A percentile compares a stretch with the other conserved stretches of the same genome.
Conservation (phyloP, 345 rosid species). For the Orychophragmus violaceus region DNA sequence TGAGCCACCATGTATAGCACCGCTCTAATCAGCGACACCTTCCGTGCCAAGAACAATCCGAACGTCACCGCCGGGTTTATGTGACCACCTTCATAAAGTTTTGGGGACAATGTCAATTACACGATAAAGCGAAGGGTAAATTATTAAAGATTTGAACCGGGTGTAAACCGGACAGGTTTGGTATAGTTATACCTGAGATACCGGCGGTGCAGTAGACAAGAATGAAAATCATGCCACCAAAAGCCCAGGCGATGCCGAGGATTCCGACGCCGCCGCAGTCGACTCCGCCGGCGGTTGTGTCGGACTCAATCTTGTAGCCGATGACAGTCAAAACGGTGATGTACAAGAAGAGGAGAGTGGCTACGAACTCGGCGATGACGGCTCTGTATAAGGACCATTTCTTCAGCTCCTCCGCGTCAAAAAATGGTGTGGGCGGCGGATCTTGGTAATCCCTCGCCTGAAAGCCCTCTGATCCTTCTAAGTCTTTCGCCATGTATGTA, state of each 20-base stretch:
- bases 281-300: neutral
- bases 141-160: neutral
- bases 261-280: conserved; percentile 67
- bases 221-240: conserved; percentile 77
- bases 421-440: conserved; percentile 22
- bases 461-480: conserved; percentile 33
- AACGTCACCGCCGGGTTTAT: conserved; percentile 90
- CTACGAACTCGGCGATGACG: conserved; percentile 29
- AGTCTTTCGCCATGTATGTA: conserved; percentile 40
- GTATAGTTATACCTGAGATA: conserved; percentile 51
- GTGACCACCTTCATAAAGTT: conserved; percentile 51
- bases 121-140: neutral
- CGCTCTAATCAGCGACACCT: conserved; percentile 62
- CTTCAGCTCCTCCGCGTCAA: conserved; percentile 24
- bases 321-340: conserved; percentile 25
- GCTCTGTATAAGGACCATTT: conserved; percentile 31
- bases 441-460: conserved; percentile 35
- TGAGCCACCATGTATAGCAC: conserved; percentile 71
- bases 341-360: conserved; percentile 28
- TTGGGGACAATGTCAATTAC: neutral
- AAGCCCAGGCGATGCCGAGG: conserved; percentile 81
- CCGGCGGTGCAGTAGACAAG: conserved; percentile 92
- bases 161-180: neutral
- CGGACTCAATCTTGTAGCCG: conserved; percentile 22
- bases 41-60: conserved; percentile 63